Evolutionary conservation across 176 grass and related monocot species (phyloP).

Genomic region (Eleusine coracana): DNA sequence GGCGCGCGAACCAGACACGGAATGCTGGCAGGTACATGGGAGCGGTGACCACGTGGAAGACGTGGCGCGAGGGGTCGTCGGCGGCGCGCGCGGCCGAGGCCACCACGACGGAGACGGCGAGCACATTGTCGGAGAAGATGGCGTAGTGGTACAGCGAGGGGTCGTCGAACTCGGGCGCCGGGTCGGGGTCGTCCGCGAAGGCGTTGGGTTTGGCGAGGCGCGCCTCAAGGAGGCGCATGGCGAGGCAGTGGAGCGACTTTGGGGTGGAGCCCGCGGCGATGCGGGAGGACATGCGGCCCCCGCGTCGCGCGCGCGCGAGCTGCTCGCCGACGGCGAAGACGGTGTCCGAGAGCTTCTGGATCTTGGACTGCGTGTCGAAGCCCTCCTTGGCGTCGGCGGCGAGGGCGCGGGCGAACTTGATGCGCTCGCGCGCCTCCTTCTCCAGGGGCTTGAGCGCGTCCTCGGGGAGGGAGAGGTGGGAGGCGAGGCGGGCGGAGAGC

Average conservation of each 20-base stretch:
- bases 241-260: conserved; percentile 94
- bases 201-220: conserved; percentile 60
- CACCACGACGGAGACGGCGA: conserved; percentile 81
- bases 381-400: conserved; percentile 82
- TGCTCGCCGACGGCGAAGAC: conserved; percentile 90
- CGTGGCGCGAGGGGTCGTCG: conserved; percentile 66
- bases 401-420: conserved; percentile 76
- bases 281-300: conserved; percentile 68
- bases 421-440: conserved; percentile 91
- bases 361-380: conserved; percentile 93
- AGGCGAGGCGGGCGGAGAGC: conserved; percentile 59
- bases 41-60: conserved; percentile 94
- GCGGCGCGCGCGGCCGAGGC: conserved; percentile 69
- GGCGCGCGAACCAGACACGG: conserved; percentile 71
- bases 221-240: conserved; percentile 96
- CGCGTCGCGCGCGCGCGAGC: conserved; percentile 63
- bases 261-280: conserved; percentile 90
- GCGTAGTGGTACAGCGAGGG: conserved; percentile 78
- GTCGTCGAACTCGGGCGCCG: conserved; percentile 45
- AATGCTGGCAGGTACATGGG: conserved; percentile 88
- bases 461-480: conserved; percentile 41
- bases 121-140: conserved; percentile 90
- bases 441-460: conserved; percentile 62
- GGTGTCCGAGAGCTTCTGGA: conserved; percentile 97
- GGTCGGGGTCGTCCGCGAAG: conserved; percentile 50